A percentile compares a stretch with the other conserved stretches of the same genome.
Evolutionary conservation across 2,329 filamentous ascomycete species (phyloP).

Genomic region (Coniochaeta hoffmannii): DNA sequence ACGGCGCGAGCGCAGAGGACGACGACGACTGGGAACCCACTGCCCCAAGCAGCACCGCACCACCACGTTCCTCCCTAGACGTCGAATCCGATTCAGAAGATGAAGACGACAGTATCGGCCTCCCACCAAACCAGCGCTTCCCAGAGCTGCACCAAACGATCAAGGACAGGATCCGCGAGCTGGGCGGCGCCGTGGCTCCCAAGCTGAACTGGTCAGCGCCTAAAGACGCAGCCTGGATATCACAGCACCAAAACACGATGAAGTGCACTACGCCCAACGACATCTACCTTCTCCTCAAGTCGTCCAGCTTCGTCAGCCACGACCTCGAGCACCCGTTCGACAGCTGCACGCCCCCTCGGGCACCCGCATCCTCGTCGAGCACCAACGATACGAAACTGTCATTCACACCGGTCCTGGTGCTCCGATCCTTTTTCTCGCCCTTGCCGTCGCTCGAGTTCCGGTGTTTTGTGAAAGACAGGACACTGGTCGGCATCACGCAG

Average conservation of each 20-base stretch:
- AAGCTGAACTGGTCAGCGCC: slow-evolving; percentile 98
- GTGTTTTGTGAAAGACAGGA: slow-evolving; percentile 82
- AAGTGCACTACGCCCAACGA: slow-evolving; percentile 86
- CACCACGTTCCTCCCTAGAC: slow-evolving; percentile 26
- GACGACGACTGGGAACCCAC: slow-evolving; percentile 48
- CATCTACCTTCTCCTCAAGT: slow-evolving; percentile 88
- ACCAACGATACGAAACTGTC: slow-evolving; percentile 23
- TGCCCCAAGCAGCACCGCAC: slow-evolving; percentile 16
- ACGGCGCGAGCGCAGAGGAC: slow-evolving; percentile 40
- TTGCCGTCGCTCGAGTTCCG: slow-evolving; percentile 92
- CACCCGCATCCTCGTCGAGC: slow-evolving; percentile 24
- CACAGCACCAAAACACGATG: slow-evolving; percentile 75
- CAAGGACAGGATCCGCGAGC: slow-evolving; percentile 66
- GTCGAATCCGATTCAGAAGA: slow-evolving; percentile 39
- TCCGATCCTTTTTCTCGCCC: slow-evolving; percentile 80
- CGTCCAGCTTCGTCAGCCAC: slow-evolving; percentile 88
- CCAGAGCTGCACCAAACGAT: slow-evolving; percentile 70
- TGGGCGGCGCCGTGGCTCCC: slow-evolving; percentile 80
- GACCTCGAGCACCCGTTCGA: slow-evolving; percentile 92
- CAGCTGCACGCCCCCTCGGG: slow-evolving; percentile 46
- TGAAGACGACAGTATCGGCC: slow-evolving; percentile 33
- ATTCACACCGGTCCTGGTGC: slow-evolving; percentile 72
- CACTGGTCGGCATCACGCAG: slow-evolving; percentile 77
- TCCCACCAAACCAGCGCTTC: slow-evolving; percentile 51
- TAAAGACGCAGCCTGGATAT: slow-evolving; percentile 93